These are phyloP conservation scores for Citrus hindsii DNA, from an alignment of 345 rosid genomes.

Conservation along the genomic window DNA sequence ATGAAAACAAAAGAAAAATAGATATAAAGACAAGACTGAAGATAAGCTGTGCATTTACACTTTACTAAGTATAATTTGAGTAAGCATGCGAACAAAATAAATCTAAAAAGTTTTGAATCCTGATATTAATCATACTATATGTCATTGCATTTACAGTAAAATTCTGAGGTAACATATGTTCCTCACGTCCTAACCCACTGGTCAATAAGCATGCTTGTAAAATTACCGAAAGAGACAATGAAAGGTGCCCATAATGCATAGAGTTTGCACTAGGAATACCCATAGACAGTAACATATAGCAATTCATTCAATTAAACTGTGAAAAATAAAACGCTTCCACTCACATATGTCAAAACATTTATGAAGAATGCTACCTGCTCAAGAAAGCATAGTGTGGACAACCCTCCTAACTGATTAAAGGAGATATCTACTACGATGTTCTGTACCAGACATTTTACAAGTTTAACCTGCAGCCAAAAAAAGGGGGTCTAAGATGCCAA, in stretches of 20 bases:
- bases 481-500: conserved; percentile 11
- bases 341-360: conserved; percentile 5
- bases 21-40: neutral
- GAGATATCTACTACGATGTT: conserved; percentile 88
- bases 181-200: neutral
- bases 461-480: conserved; percentile 67
- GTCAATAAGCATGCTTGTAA: neutral
- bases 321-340: neutral
- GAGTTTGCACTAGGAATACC: neutral
- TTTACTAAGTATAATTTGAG: neutral
- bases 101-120: neutral
- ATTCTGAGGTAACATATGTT: neutral
- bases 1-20: neutral
- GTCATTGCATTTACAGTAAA: neutral
- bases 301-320: neutral
- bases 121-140: neutral
- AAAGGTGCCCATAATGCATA: neutral
- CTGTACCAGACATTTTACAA: conserved; percentile 82
- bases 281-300: neutral
- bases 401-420: conserved; percentile 86
- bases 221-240: neutral
- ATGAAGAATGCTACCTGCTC: conserved; percentile 59
- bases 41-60: neutral
- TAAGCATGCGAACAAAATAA: neutral
- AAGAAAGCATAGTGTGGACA: conserved; percentile 85